Evolutionary conservation across 306 rosid species (phyloP), one percentile per base, ranked within the genome.

Genomic region (Acacia acuminata): DNA sequence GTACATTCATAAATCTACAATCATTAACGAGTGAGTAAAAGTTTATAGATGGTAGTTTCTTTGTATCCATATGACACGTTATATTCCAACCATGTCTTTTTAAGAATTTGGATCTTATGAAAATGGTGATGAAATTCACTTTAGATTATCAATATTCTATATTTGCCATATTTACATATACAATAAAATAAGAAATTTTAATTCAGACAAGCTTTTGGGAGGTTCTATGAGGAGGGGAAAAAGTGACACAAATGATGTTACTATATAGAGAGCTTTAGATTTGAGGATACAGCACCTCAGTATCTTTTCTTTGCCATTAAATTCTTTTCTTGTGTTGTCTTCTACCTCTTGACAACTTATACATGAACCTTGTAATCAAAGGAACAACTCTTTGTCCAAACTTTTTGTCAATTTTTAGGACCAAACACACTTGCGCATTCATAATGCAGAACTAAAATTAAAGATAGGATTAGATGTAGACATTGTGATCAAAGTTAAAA

Each of bases 311-410:
- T 48, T 51, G 40, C 69, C 69, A 63, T 63, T 12, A 27, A 63
- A 63, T 64, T 81, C 69, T 82, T 67, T 69, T 82, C 81, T 56
- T 69, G 22, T 30, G 42, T 67, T 68, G 30, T 20, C 43, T 67
- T 42, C 9, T 15, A 13, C 71, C 1, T 42, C 32, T 16, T 7
- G 10, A 7, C 38, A 20, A 15, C 17, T 64, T 25, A 19, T 56
- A 43, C 17, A 12, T 22, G n/a, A 55, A 34, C 65, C 85, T 82
- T 82, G 79, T 42, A 22, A 75, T 53, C 56, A 63, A 24, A 76
- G 65, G 34, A 71, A 71, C 68, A 56, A 81, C 38, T 10, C 47
- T 43, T 43, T 7, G 11, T 43, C 1, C 3, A 24, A 24, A 0
- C 15, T 61, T 60, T 11, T 22, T 11, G n/a, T 25, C 47, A 43